These are phyloP conservation scores for Trypanosoma avium DNA, from an alignment of 208 protist genomes.

Conservation along the genomic window DNA sequence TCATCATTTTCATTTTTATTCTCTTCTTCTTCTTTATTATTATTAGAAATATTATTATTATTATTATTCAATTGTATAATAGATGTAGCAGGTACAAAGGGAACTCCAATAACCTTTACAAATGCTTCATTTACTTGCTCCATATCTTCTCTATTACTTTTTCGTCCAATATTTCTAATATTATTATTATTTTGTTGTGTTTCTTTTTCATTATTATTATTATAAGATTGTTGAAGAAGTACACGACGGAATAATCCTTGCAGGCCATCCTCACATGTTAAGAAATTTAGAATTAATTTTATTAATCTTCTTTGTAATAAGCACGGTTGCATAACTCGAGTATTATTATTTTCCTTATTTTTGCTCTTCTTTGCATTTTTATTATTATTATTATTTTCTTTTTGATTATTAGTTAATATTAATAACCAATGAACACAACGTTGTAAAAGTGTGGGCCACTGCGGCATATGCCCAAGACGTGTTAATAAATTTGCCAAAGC, in stretches of 20 bases:
- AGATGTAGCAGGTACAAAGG: constrained; percentile 1
- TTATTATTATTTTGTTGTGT: neutral
- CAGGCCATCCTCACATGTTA: constrained; percentile 22
- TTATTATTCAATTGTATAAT: neutral
- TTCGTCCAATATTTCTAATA: neutral
- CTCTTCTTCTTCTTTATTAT: constrained; percentile 1
- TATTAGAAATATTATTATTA: neutral
- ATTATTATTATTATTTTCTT: neutral
- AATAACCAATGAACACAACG: constrained; percentile 32
- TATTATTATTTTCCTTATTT: neutral
- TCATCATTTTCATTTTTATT: constrained; percentile 2
- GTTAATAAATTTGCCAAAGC: constrained; percentile 20
- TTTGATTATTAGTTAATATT: neutral
- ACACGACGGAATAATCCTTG: constrained; percentile 13
- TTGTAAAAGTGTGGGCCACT: constrained; percentile 66
- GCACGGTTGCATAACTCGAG: neutral
- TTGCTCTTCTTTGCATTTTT: neutral
- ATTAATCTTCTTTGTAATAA: constrained; percentile 15
- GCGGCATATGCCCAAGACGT: constrained; percentile 52
- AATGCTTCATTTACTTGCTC: constrained; percentile 15
- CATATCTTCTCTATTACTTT: constrained; percentile 11
- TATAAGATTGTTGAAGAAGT: constrained; percentile 9
- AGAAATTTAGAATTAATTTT: constrained; percentile 23
- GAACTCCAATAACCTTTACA: constrained; percentile 26
- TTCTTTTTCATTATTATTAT: no score